Conservation (phyloP, 257 asterid genomes). For the Solanum lignicaule region DNA sequence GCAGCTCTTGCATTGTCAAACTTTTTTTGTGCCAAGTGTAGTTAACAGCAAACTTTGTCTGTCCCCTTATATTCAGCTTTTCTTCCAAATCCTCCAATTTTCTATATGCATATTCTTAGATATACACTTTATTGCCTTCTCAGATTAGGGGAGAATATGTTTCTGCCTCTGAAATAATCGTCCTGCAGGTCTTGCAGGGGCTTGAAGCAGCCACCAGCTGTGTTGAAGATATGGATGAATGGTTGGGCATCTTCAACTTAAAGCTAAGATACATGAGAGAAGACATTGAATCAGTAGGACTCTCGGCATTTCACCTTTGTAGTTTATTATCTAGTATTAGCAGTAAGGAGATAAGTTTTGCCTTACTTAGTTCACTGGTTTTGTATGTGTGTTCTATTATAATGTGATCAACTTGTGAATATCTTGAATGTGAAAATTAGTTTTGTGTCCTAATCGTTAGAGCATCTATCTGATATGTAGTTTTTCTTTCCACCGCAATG, state of each 20-base stretch:
- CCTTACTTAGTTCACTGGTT: not conserved
- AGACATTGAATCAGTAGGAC: slow-evolving; percentile 88
- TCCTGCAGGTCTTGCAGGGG: slow-evolving; percentile 76
- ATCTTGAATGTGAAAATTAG: not conserved
- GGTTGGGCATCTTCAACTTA: slow-evolving; percentile 88
- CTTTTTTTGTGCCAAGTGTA: not conserved
- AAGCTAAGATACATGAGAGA: slow-evolving; percentile 99
- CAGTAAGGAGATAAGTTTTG: not conserved
- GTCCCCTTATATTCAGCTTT: not conserved
- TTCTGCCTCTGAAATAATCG: slow-evolving; percentile 7
- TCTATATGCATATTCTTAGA: not conserved
- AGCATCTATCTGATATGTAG: not conserved
- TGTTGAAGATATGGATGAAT: slow-evolving; percentile 98
- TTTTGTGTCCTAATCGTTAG: not conserved
- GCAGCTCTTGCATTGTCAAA: not conserved
- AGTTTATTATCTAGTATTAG: not conserved
- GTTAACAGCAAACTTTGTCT: not conserved
- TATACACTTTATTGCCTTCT: not conserved
- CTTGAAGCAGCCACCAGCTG: slow-evolving; percentile 72
- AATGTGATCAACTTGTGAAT: not conserved
- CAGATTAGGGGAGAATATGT: not conserved
- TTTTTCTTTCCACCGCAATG: not conserved
- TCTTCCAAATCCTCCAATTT: not conserved
- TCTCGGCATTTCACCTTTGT: slow-evolving; percentile 5
- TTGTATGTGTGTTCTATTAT: not conserved